Evolutionary conservation across 805 yeast species (phyloP), one percentile per base, ranked within the genome.

Genomic region (Lachancea waltii): DNA sequence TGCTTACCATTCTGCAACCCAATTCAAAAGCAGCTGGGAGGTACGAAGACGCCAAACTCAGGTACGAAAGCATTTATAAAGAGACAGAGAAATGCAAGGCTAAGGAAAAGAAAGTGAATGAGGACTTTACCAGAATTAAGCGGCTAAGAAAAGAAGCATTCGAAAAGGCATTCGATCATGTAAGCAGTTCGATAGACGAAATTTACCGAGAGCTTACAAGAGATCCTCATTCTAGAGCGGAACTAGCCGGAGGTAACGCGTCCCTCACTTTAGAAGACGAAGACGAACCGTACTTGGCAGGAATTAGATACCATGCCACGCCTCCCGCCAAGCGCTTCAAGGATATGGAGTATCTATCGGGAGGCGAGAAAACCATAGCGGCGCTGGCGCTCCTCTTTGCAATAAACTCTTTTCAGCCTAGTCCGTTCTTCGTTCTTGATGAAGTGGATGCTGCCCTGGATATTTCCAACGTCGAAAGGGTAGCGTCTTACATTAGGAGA

Each of bases 381-480:
- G 98, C 98, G 0, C 65, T 92, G 46, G 97, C 97, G 0, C 66
- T 92, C 45, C 61, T 92, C 33, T 92, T 92, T 64, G 89, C 97
- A 0, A 77, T 89, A 29, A 97, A 92, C 57, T 79, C 94, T 0
- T 83, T 67, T 62, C 90, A 81, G 36, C 97, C 97, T 2, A 81
- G 96, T 1, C 98, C 98, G 22, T 92, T 92, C 57, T 90, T 92
- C 56, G 95, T 92, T 0, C 66, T 92, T 30, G 98, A 92, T 59
- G 98, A 92, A 62, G 87, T 92, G n/a, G 98, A 92, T 64, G 97
- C 98, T 0, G 97, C 97, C 0, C 71, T 92, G 42, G 98, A 92
- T 61, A 80, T 84, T 43, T 77, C 85, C 17, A 92, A 92, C 53
- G 96, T 92, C 17, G 76, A 75, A 38, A 77, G 77, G 52, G 79